These are phyloP conservation scores for Notholithocarpus densiflorus DNA, from an alignment of 306 rosid genomes.

Conservation along the genomic window DNA sequence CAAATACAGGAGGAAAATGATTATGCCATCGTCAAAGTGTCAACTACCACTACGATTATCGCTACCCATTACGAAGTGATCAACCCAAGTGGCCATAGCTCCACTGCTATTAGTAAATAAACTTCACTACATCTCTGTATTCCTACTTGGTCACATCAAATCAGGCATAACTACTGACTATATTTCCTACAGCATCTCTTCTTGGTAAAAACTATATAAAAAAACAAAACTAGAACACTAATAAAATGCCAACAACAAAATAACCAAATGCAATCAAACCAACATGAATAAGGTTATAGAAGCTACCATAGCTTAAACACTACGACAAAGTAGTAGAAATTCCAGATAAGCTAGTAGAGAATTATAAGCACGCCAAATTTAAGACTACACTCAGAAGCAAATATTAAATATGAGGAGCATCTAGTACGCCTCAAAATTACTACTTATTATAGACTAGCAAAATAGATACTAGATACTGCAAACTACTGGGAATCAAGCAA, in stretches of 20 bases:
- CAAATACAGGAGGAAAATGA: slow-evolving; percentile 99
- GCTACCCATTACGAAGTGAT: slow-evolving; percentile 79
- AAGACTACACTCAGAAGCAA: slow-evolving; percentile 73
- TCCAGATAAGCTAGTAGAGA: slow-evolving; percentile 55
- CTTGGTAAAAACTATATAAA: slow-evolving; percentile 4
- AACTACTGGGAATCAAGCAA: slow-evolving; percentile 93
- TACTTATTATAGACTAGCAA: slow-evolving; percentile 85
- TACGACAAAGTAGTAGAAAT: slow-evolving; percentile 40
- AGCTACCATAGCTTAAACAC: slow-evolving; percentile 66
- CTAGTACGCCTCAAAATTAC: slow-evolving; percentile 68
- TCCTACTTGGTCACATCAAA: slow-evolving; percentile 49
- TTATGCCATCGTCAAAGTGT: slow-evolving; percentile 96
- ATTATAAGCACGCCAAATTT: slow-evolving; percentile 61
- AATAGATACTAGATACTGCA: slow-evolving; percentile 84
- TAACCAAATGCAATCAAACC: slow-evolving; percentile 50
- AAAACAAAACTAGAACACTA: slow-evolving; percentile 13
- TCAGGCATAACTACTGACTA: slow-evolving; percentile 40
- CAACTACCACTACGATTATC: slow-evolving; percentile 89
- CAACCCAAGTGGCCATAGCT: slow-evolving; percentile 55
- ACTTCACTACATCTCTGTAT: slow-evolving; percentile 57
- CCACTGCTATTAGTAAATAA: slow-evolving; percentile 73
- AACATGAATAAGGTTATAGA: slow-evolving; percentile 44
- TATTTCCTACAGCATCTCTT: slow-evolving; percentile 29
- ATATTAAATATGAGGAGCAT: slow-evolving; percentile 63
- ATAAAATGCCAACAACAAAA: slow-evolving; percentile 27